These are phyloP conservation scores for Coemansia sp. DNA, from an alignment of 192 early-diverging fungal genomes.

Conservation along the genomic window DNA sequence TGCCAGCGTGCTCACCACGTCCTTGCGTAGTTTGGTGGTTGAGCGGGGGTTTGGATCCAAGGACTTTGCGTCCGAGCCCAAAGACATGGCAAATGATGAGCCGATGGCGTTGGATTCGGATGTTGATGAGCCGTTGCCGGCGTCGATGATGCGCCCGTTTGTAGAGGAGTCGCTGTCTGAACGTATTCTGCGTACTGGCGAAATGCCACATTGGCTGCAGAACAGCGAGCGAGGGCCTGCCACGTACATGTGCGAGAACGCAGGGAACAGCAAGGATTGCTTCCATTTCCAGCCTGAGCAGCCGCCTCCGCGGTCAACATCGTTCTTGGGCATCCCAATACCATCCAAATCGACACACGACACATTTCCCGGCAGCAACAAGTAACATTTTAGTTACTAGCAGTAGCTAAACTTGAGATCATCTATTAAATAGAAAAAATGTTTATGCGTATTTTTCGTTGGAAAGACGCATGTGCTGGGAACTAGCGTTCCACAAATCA, in stretches of 20 bases:
- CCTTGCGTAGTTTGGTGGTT: conserved; percentile 35
- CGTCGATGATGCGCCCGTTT: conserved; percentile 30
- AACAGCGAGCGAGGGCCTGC: neutral
- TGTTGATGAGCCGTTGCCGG: neutral
- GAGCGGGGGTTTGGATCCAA: conserved; percentile 38
- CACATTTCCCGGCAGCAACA: neutral
- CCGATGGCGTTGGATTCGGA: neutral
- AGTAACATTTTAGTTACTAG: neutral
- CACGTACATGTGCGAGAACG: neutral
- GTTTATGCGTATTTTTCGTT: conserved; percentile 29
- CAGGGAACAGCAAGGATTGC: neutral
- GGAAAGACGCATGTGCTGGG: conserved; percentile 16
- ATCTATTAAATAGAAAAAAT: neutral
- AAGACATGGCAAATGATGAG: neutral
- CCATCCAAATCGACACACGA: too few relatives aligned
- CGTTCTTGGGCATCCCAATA: neutral
- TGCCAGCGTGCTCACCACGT: conserved; percentile 30
- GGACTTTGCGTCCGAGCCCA: neutral
- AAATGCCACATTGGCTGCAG: conserved; percentile 9
- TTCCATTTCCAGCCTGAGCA: neutral
- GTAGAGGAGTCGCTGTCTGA: conserved; percentile 30
- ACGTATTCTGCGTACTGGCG: conserved; percentile 35
- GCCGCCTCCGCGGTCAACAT: neutral
- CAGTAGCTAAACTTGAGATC: neutral
- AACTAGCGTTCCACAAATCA: conserved; percentile 38